These are phyloP conservation scores for Arthrocladium fulminans DNA, from an alignment of 2,329 filamentous ascomycete genomes.

Conservation along the genomic window DNA sequence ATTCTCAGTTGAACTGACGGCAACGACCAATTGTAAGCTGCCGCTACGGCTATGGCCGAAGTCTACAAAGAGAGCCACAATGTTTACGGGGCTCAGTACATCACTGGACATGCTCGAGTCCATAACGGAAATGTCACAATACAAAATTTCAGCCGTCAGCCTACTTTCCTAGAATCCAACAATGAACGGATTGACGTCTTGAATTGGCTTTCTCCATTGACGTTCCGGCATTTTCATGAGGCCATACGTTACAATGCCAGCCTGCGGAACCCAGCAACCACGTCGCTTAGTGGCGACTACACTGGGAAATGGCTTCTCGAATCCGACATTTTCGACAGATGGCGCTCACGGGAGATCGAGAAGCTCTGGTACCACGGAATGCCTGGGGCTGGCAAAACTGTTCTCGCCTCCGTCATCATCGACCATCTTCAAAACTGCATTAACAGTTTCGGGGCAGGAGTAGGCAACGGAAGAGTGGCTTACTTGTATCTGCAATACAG, in stretches of 20 bases:
- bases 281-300: background rate
- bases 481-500: background rate
- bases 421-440: slow-evolving; percentile 24
- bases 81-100: background rate
- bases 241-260: background rate
- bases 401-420: slow-evolving; percentile 32
- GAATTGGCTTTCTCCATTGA: background rate
- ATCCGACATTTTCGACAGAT: background rate
- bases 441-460: background rate
- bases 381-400: slow-evolving; percentile 33
- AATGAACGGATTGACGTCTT: background rate
- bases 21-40: too few relatives aligned
- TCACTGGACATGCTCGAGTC: background rate
- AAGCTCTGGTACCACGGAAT: slow-evolving; percentile 20
- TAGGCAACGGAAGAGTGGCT: background rate
- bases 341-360: background rate
- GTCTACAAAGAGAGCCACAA: background rate
- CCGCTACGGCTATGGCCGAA: too few relatives aligned
- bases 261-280: background rate
- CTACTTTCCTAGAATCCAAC: background rate
- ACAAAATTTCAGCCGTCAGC: background rate
- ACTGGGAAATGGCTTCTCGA: background rate
- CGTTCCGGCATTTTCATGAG: background rate
- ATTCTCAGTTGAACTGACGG: too few relatives aligned
- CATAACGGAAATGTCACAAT: background rate